A percentile compares a stretch with the other conserved stretches of the same genome.
Evolutionary conservation across 129 eudicot species (phyloP).

Genomic region (Lonicera japonica): DNA sequence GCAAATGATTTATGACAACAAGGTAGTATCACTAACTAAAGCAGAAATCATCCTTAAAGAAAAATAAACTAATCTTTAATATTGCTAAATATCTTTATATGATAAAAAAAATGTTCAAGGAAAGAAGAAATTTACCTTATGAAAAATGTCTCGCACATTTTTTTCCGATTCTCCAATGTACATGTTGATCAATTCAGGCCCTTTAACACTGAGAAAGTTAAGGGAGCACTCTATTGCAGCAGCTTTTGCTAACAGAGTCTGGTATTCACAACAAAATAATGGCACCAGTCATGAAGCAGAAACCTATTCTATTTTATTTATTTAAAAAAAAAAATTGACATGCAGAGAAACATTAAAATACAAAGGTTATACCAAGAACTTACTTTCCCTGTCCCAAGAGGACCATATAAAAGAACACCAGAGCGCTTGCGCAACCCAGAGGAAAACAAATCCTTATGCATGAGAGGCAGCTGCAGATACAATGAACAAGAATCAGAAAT

Average conservation of each 20-base stretch:
- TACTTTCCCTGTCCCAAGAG: slow-evolving; percentile 98
- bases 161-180: slow-evolving; percentile 99
- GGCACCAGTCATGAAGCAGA: background rate
- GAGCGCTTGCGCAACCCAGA: slow-evolving; percentile 96
- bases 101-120: background rate
- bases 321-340: background rate
- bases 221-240: slow-evolving; percentile 97
- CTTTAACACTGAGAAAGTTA: slow-evolving; percentile 93
- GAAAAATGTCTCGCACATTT: slow-evolving; percentile 90
- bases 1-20: slow-evolving; percentile 13
- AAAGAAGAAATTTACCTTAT: slow-evolving; percentile 53
- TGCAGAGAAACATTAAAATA: slow-evolving; percentile 2
- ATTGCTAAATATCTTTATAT: too few relatives aligned
- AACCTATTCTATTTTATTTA: background rate
- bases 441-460: slow-evolving; percentile 90
- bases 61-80: slow-evolving; percentile 12
- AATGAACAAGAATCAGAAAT: slow-evolving; percentile 5
- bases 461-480: slow-evolving; percentile 72
- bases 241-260: slow-evolving; percentile 98
- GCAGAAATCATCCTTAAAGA: background rate
- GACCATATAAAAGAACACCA: slow-evolving; percentile 98
- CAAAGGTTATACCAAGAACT: slow-evolving; percentile 10
- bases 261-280: slow-evolving; percentile 17
- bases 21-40: background rate
- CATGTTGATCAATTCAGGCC: slow-evolving; percentile 97